Evolutionary conservation across 2,329 filamentous ascomycete species (phyloP), one percentile per base, ranked within the genome.

Genomic region (Fusarium sp.): DNA sequence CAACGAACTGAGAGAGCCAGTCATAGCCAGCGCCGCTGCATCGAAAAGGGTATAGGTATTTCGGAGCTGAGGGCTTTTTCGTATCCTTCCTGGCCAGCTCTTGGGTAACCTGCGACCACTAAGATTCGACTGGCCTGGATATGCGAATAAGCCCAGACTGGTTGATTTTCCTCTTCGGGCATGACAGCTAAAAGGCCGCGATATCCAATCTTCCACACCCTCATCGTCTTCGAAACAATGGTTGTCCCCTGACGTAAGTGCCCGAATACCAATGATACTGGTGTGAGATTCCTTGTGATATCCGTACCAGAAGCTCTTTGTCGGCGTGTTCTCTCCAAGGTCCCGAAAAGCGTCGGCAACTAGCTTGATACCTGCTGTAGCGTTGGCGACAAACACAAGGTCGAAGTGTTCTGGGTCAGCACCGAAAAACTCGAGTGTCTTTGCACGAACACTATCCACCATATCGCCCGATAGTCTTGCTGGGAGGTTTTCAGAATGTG

Each of bases 41-140:
- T 92, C 90, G 22, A 87, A 78, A 23, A 89, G 82, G 11, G 83
- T 87, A 73, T 88, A 85, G 5, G 67, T 64, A 49, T 75, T 72
- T 57, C 65, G 56, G 40, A 68, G 56, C 19, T 70, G 67, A 17
- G 62, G 43, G 40, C 71, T 47, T 49, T 70, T 56, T 25, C 82
- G 76, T 27, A 79, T 71, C 54, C 72, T 73, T 17, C 78, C 77
- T 13, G 81, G 77, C 89, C 89, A 92, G 1, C 79, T 75, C 27
- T 87, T 76, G 6, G 89, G 88, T 41, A 91, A 78, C 59, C 89
- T 82, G 20, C 87, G 82, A 9, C 90, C 90, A 43, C 87, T 89
- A 82, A 92, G 88, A 73, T 92, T 92, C 27, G 88, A 91, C 74
- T 92, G 90, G 1, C 86, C 89, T 5, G 90, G 88, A 73, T 88